Percentiles rank a stretch among this genome's conserved stretches.
These are phyloP conservation scores for Nakaseomyces sp. DNA, from an alignment of 1,139 yeast genomes.

Conservation along the genomic window DNA sequence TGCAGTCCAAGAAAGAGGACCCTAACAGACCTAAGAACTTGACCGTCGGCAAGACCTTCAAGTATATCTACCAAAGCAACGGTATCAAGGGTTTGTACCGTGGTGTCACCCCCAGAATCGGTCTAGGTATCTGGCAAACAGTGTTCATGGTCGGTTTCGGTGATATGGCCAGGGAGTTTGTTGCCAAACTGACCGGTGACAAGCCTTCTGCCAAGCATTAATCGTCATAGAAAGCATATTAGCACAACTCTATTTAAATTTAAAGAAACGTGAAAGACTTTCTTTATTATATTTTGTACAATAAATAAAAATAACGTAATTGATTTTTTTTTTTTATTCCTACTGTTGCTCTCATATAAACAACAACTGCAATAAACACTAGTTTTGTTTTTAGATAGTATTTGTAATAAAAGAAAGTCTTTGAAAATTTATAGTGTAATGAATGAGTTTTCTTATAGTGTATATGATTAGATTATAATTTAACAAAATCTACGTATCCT, in stretches of 20 bases:
- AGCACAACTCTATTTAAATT: background rate
- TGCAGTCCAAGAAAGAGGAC: slow-evolving; percentile 89
- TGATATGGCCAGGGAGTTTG: slow-evolving; percentile 71
- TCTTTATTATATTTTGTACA: background rate
- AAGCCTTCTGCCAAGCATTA: slow-evolving; percentile 41
- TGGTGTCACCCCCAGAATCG: slow-evolving; percentile 96
- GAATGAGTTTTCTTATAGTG: slow-evolving; percentile 4
- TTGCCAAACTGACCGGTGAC: slow-evolving; percentile 51
- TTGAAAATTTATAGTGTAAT: background rate
- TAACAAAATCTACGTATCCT: slow-evolving; percentile 6
- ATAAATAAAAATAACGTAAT: background rate
- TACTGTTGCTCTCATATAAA: too few relatives aligned
- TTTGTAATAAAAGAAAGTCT: too few relatives aligned
- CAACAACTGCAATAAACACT: too few relatives aligned
- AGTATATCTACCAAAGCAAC: slow-evolving; percentile 70
- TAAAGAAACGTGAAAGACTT: too few relatives aligned
- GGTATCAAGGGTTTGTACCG: slow-evolving; percentile 89
- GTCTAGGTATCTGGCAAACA: slow-evolving; percentile 96
- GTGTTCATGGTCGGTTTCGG: slow-evolving; percentile 99
- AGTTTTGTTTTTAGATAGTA: too few relatives aligned
- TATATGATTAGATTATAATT: slow-evolving; percentile 5
- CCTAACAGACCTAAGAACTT: slow-evolving; percentile 93
- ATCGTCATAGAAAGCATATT: background rate
- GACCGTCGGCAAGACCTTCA: slow-evolving; percentile 68
- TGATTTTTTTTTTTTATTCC: background rate